These are phyloP conservation scores for Paradendryphiella salina DNA, from an alignment of 2,329 filamentous ascomycete genomes.

Conservation along the genomic window DNA sequence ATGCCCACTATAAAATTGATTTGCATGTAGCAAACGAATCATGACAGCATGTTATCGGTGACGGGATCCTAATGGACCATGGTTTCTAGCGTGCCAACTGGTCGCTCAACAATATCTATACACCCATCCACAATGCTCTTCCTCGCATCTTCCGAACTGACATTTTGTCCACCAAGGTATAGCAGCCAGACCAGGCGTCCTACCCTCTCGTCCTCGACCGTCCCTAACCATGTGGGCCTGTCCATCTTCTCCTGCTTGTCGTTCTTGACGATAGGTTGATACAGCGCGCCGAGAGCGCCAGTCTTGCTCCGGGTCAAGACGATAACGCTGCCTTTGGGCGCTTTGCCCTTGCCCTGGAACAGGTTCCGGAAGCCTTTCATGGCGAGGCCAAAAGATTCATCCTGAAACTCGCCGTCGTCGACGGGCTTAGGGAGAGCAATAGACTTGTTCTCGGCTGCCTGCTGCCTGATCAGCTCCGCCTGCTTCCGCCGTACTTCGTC, in stretches of 20 bases:
- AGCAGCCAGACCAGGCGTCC: conserved; percentile 84
- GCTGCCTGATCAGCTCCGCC: conserved; percentile 46
- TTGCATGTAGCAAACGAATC: not conserved
- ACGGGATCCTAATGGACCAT: conserved; percentile 58
- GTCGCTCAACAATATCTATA: conserved; percentile 83
- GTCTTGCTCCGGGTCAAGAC: conserved; percentile 68
- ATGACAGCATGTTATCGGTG: not conserved
- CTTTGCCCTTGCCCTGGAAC: conserved; percentile 76
- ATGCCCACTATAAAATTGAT: no score
- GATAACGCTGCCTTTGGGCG: conserved; percentile 79
- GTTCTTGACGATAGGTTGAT: conserved; percentile 35
- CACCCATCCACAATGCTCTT: conserved; percentile 83
- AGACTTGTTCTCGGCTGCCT: conserved; percentile 48
- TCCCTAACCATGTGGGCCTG: conserved; percentile 64
- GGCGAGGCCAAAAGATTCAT: conserved; percentile 74
- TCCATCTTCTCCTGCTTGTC: conserved; percentile 49
- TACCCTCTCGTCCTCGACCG: conserved; percentile 76
- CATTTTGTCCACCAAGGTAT: conserved; percentile 83
- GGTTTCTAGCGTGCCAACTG: conserved; percentile 81
- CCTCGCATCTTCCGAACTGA: conserved; percentile 81
- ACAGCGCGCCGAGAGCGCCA: conserved; percentile 59
- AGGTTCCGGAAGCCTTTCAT: conserved; percentile 77
- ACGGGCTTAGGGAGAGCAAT: conserved; percentile 40
- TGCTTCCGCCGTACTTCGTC: conserved; percentile 52
- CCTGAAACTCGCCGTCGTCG: conserved; percentile 57